These are phyloP conservation scores for Mayamaea pseudoterrestris DNA, from an alignment of 108 stramenopile genomes.

Conservation along the genomic window DNA sequence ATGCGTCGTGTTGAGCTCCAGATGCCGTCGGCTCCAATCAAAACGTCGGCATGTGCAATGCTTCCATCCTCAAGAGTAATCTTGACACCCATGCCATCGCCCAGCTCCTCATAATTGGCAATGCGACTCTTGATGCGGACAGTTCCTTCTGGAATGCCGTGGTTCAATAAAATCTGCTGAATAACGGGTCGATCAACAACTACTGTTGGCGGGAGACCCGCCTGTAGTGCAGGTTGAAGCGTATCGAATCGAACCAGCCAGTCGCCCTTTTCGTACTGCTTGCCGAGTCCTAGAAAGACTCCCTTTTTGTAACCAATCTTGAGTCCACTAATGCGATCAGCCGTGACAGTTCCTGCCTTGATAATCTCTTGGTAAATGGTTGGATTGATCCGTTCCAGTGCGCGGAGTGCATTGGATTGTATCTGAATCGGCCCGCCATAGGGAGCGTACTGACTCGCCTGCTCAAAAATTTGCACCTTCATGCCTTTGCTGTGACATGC, in stretches of 20 bases:
- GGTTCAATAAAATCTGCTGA: constrained; percentile 87
- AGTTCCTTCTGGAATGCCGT: constrained; percentile 81
- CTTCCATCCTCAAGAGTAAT: constrained; percentile 82
- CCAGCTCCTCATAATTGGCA: constrained; percentile 57
- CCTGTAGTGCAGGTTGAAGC: constrained; percentile 82
- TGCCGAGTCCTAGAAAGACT: constrained; percentile 51
- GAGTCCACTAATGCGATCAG: constrained; percentile 77
- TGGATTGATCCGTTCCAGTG: constrained; percentile 81
- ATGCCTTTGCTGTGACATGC: constrained; percentile 86
- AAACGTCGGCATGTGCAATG: constrained; percentile 78
- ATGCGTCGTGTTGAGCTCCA: constrained; percentile 81
- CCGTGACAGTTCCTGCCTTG: constrained; percentile 77
- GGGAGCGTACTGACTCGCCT: constrained; percentile 80
- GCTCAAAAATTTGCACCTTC: constrained; percentile 87
- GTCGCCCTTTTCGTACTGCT: constrained; percentile 75
- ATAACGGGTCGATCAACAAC: constrained; percentile 95
- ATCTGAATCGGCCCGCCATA: constrained; percentile 98
- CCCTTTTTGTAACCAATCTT: constrained; percentile 87
- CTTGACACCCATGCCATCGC: constrained; percentile 49
- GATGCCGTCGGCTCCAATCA: constrained; percentile 93
- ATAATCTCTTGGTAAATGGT: constrained; percentile 62
- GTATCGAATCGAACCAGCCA: constrained; percentile 94
- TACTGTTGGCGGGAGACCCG: constrained; percentile 86
- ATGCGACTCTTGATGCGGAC: constrained; percentile 80
- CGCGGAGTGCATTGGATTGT: constrained; percentile 87